Evolutionary conservation across 306 rosid genomes (phyloP).

Genomic region (Vigna unguiculata): DNA sequence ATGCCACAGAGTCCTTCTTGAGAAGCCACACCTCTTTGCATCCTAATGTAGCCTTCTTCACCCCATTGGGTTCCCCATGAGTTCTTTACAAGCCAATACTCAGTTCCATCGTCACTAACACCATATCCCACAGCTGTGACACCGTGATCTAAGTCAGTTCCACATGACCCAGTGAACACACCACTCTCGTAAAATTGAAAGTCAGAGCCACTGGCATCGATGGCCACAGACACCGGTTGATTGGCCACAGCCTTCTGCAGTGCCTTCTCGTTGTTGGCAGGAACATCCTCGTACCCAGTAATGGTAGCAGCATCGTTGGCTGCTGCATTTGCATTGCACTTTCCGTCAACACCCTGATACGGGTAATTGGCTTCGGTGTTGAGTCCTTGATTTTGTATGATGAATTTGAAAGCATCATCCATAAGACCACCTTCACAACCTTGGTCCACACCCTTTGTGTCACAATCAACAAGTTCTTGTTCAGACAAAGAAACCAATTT

Average conservation of each 20-base stretch:
- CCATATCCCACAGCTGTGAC: slow-evolving; percentile 59
- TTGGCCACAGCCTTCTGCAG: slow-evolving; percentile 49
- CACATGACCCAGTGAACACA: slow-evolving; percentile 54
- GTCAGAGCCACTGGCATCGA: slow-evolving; percentile 51
- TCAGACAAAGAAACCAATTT: slow-evolving; percentile 47
- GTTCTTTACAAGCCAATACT: slow-evolving; percentile 63
- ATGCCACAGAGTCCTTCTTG: slow-evolving; percentile 58
- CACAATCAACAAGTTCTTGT: slow-evolving; percentile 64
- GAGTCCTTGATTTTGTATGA: slow-evolving; percentile 48
- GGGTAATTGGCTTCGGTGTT: slow-evolving; percentile 50
- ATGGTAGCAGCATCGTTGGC: slow-evolving; percentile 35
- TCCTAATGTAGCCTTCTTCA: slow-evolving; percentile 56
- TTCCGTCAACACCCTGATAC: slow-evolving; percentile 46
- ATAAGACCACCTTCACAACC: slow-evolving; percentile 55
- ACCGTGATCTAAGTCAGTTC: slow-evolving; percentile 53
- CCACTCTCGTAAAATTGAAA: slow-evolving; percentile 54
- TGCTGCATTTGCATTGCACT: slow-evolving; percentile 36
- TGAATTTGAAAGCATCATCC: slow-evolving; percentile 59
- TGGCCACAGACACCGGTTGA: slow-evolving; percentile 57
- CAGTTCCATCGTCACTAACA: slow-evolving; percentile 44
- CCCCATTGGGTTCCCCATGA: slow-evolving; percentile 63
- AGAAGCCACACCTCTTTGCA: slow-evolving; percentile 52
- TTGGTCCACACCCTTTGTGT: slow-evolving; percentile 46
- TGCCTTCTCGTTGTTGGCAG: slow-evolving; percentile 45
- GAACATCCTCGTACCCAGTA: slow-evolving; percentile 49